These are phyloP conservation scores for Microbotryum scabiosae DNA, from an alignment of 1,284 basidiomycete genomes.

Conservation along the genomic window DNA sequence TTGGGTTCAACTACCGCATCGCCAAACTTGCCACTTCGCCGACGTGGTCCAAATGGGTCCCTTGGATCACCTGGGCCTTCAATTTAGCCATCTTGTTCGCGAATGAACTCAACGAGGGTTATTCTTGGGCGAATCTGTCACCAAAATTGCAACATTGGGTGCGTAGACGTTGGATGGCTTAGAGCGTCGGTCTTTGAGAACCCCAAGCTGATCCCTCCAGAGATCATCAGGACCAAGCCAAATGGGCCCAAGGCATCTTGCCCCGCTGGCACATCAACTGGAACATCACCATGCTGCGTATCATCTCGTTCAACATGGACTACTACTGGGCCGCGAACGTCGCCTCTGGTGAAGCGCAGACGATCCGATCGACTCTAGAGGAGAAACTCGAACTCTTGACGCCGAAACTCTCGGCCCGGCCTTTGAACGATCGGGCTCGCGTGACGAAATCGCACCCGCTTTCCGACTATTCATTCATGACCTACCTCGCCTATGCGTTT, in stretches of 20 bases:
- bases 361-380: neutral
- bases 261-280: constrained; percentile 90
- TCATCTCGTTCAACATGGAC: constrained; percentile 89
- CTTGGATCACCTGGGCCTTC: constrained; percentile 60
- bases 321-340: constrained; percentile 66
- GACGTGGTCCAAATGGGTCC: constrained; percentile 41
- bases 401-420: constrained; percentile 5
- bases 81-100: constrained; percentile 66
- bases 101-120: constrained; percentile 72
- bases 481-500: constrained; percentile 65
- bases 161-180: constrained; percentile 30
- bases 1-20: constrained; percentile 62
- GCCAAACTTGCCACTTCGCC: constrained; percentile 47
- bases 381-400: constrained; percentile 36
- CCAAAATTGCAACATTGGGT: constrained; percentile 52
- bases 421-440: neutral
- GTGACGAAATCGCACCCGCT: constrained; percentile 40
- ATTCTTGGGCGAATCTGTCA: constrained; percentile 55
- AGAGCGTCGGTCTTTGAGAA: neutral
- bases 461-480: constrained; percentile 50
- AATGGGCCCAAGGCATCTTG: constrained; percentile 53
- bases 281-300: constrained; percentile 93
- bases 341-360: neutral
- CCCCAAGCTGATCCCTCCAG: neutral
- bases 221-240: constrained; percentile 50